Conservation (phyloP, 2,329 filamentous ascomycete genomes). For the Penicillium vulpinum region DNA sequence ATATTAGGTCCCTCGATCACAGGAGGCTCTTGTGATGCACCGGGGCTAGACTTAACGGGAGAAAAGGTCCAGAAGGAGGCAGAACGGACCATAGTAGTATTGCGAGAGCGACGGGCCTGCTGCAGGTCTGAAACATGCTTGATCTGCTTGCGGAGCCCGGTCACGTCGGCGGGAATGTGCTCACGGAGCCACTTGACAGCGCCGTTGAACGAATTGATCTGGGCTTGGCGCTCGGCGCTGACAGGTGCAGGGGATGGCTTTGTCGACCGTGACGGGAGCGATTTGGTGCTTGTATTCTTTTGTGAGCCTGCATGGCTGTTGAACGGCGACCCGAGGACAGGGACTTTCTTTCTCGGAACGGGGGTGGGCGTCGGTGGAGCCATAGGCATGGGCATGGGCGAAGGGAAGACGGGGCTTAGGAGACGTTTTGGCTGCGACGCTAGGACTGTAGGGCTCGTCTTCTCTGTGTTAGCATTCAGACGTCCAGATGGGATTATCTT, state of each 20-base stretch:
- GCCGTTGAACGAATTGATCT: conserved; percentile 27
- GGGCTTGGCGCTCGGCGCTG: conserved; percentile 3
- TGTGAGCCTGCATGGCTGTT: not conserved
- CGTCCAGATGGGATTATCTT: conserved; percentile 18
- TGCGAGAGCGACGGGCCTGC: conserved; percentile 25
- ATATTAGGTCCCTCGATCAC: conserved; percentile 1
- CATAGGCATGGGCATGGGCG: too few relatives aligned
- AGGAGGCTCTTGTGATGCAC: not conserved
- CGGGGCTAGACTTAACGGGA: conserved; percentile 22
- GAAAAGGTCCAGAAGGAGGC: conserved; percentile 45
- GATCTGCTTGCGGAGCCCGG: conserved; percentile 28
- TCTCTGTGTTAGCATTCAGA: conserved; percentile 2
- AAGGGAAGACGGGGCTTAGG: not conserved
- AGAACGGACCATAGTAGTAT: conserved; percentile 27
- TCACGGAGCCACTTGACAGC: conserved; percentile 26
- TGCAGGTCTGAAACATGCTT: conserved; percentile 27
- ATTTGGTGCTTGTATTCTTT: not conserved
- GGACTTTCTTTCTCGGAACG: not conserved
- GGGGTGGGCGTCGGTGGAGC: not conserved
- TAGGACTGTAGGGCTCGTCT: not conserved
- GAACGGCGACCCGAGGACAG: not conserved
- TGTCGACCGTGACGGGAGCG: not conserved
- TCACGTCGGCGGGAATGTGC: conserved; percentile 31
- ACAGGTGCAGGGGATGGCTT: not conserved
- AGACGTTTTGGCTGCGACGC: not conserved